Evolutionary conservation across 225 moss, liverwort and hornwort genomes (phyloP).

Genomic region (Polytrichum commune): DNA sequence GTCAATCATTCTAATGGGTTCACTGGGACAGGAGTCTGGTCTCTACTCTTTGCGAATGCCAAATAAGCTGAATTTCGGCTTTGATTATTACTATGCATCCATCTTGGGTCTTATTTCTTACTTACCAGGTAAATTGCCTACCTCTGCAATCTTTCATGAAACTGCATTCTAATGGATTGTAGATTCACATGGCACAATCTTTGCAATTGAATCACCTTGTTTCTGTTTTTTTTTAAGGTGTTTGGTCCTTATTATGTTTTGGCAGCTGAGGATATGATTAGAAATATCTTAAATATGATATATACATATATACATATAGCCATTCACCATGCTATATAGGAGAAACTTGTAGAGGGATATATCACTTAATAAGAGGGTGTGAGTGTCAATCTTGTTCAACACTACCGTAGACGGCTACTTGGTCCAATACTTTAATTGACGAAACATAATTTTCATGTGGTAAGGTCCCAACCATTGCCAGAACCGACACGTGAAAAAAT

Average conservation of each 20-base stretch:
- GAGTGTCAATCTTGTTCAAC: too few relatives aligned
- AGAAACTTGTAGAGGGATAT: too few relatives aligned
- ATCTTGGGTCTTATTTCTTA: slow-evolving; percentile 57
- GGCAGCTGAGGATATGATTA: neutral
- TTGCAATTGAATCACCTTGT: neutral
- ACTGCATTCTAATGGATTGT: neutral
- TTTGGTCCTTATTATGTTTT: neutral
- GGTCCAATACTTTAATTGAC: too few relatives aligned
- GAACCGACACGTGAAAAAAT: too few relatives aligned
- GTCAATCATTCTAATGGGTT: neutral
- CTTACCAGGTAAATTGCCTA: slow-evolving; percentile 54
- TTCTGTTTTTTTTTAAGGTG: neutral
- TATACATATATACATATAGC: neutral
- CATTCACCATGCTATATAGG: too few relatives aligned
- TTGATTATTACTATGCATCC: slow-evolving; percentile 68
- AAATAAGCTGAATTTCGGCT: slow-evolving; percentile 77
- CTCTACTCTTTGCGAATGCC: slow-evolving; percentile 74
- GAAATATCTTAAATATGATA: neutral
- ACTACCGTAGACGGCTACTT: too few relatives aligned
- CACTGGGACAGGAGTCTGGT: slow-evolving; percentile 56
- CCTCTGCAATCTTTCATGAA: slow-evolving; percentile 1
- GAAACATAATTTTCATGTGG: too few relatives aligned
- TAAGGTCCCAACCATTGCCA: too few relatives aligned
- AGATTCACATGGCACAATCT: too few relatives aligned
- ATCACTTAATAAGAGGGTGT: too few relatives aligned